Evolutionary conservation across 2,329 filamentous ascomycete species (phyloP).

Genomic region (Coccinonectria pachysandricola): DNA sequence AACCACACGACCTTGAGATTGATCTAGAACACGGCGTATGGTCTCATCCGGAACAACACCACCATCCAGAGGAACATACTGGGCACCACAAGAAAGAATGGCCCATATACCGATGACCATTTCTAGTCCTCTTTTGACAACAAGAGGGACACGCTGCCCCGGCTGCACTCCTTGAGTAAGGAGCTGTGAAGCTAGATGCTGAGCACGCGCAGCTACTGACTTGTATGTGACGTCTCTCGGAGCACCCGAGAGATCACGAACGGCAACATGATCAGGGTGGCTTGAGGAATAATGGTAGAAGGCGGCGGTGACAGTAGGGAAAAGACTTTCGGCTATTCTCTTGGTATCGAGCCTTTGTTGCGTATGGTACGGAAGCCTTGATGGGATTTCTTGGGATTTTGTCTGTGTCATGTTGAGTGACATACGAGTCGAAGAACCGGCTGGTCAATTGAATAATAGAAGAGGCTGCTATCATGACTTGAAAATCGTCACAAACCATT

Average conservation of each 20-base stretch:
- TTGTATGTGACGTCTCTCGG: constrained; percentile 31
- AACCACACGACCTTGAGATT: constrained; percentile 34
- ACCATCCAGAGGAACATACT: constrained; percentile 51
- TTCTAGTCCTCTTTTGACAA: constrained; percentile 44
- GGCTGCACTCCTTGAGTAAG: constrained; percentile 28
- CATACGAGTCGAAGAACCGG: too few relatives aligned
- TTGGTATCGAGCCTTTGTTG: neutral
- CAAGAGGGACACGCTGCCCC: constrained; percentile 40
- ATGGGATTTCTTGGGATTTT: too few relatives aligned
- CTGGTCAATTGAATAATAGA: neutral
- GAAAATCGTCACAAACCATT: too few relatives aligned
- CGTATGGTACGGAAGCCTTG: too few relatives aligned
- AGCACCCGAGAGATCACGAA: constrained; percentile 25
- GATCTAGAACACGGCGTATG: constrained; percentile 37
- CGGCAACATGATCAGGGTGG: constrained; percentile 28
- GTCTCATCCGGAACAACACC: constrained; percentile 38
- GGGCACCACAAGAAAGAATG: constrained; percentile 44
- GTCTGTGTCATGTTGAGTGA: too few relatives aligned
- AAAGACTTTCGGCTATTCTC: constrained; percentile 6
- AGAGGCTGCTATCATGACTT: neutral
- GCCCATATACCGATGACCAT: constrained; percentile 49
- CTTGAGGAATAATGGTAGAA: constrained; percentile 28
- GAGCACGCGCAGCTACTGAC: constrained; percentile 32
- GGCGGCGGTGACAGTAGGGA: constrained; percentile 28
- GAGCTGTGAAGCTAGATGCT: constrained; percentile 31